Evolutionary conservation across 768 basidiomycete species (phyloP), one percentile per base, ranked within the genome.

Genomic region (Suillus paluster): DNA sequence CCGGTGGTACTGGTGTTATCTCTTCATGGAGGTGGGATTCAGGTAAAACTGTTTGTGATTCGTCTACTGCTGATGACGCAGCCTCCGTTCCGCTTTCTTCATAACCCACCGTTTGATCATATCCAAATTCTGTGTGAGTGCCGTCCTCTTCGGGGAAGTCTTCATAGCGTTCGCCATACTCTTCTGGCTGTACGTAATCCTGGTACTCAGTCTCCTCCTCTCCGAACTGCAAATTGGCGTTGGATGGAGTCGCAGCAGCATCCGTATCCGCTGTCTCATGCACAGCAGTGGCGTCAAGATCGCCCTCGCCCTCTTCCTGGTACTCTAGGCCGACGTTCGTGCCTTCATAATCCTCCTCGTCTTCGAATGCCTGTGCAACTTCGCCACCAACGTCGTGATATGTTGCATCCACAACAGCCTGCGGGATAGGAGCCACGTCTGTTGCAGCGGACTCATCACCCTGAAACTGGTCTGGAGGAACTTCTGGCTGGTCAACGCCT

Each of bases 91-190:
- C 70, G 38, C 27, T 34, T 58, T 66, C 71, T n/a, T 68, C 71
- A 11, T 66, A 64, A 45, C 68, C 70, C 14, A 21, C 55, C 46
- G 61, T 57, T 53, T 71, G 67, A 39, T 62, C 67, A 12, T 68
- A 67, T 55, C 66, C 68, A 9, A 53, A 34, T 23, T 58, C 55
- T 25, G 61, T 48, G 5, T 59, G 62, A 1, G 61, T 70, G 10
- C 66, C 71, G 0, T 68, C 63, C 39, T 68, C 71, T 52, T 80
- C 78, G 0, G 68, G 67, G 14, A 75, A 68, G 33, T 72, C 75
- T 33, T 79, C 80, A 25, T 73, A 77, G 45, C 64, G 69, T 39
- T 77, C 76, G 27, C 77, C 75, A 59, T 76, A 75, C 25, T 79
- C 80, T 54, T 72, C 75, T 3, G 66, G 60, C 30, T 77, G 73